These are phyloP conservation scores for Macadamia integrifolia DNA, from an alignment of 164 flowering plant genomes.

Conservation along the genomic window DNA sequence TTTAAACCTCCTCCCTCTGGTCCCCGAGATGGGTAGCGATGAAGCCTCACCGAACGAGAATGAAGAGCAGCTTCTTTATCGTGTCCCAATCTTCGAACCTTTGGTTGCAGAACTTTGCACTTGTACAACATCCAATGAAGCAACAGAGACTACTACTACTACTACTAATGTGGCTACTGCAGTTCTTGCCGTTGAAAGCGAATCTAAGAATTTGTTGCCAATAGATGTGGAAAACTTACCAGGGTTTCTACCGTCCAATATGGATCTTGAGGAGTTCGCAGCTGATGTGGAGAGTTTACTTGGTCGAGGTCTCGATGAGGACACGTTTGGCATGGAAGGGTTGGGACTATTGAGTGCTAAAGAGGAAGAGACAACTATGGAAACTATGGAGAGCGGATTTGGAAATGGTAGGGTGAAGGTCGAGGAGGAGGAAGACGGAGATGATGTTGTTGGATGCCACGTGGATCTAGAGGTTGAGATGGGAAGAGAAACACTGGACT, in stretches of 20 bases:
- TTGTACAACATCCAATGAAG: slow-evolving; percentile 19
- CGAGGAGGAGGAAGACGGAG: slow-evolving; percentile 41
- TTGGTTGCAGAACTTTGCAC: slow-evolving; percentile 39
- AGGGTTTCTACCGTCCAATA: slow-evolving; percentile 54
- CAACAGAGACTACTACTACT: not conserved
- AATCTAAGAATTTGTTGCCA: slow-evolving; percentile 7
- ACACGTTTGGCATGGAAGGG: slow-evolving; percentile 58
- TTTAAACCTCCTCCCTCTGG: slow-evolving; percentile 32
- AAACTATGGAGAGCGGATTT: not conserved
- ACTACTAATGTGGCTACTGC: not conserved
- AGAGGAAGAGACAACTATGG: slow-evolving; percentile 15
- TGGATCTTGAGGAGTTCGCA: slow-evolving; percentile 79
- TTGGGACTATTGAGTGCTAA: slow-evolving; percentile 48
- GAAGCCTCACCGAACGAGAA: slow-evolving; percentile 39
- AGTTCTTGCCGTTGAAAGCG: slow-evolving; percentile 4
- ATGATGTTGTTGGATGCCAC: slow-evolving; percentile 12
- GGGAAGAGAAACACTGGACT: slow-evolving; percentile 43
- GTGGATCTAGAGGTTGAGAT: slow-evolving; percentile 28
- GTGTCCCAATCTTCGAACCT: slow-evolving; percentile 72
- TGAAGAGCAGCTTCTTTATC: slow-evolving; percentile 72
- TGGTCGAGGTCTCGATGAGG: slow-evolving; percentile 62
- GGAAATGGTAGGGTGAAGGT: slow-evolving; percentile 31
- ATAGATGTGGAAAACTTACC: slow-evolving; percentile 19
- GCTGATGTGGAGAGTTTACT: slow-evolving; percentile 81
- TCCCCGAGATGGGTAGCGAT: slow-evolving; percentile 57